These are phyloP conservation scores for Periconia digitata DNA, from an alignment of 2,329 filamentous ascomycete genomes.

Conservation along the genomic window DNA sequence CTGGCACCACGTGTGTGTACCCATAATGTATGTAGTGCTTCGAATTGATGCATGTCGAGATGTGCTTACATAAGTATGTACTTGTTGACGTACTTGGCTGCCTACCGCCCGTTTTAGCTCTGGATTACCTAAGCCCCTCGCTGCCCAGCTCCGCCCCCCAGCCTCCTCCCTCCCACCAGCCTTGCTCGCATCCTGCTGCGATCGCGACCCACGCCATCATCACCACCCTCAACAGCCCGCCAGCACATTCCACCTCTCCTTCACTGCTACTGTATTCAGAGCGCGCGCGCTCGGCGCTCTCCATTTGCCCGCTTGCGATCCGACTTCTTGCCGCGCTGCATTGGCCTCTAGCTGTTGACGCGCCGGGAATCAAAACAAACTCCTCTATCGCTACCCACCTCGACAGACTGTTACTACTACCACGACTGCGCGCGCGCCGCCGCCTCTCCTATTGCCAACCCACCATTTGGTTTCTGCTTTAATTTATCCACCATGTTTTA, in stretches of 20 bases:
- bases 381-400: slow-evolving; percentile 6
- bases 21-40: too few species aligned
- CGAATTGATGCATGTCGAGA: too few species aligned
- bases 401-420: too few species aligned
- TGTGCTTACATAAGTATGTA: neutral
- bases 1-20: too few species aligned
- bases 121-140: neutral
- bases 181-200: slow-evolving; percentile 1
- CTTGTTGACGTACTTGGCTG: too few species aligned
- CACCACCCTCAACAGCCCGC: slow-evolving; percentile 3
- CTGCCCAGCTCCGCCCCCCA: slow-evolving; percentile 5
- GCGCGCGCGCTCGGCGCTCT: slow-evolving; percentile 19
- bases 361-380: slow-evolving; percentile 36
- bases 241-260: slow-evolving; percentile 6
- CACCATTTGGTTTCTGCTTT: neutral
- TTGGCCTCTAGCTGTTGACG: slow-evolving; percentile 22
- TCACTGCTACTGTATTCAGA: slow-evolving; percentile 24
- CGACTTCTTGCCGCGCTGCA: slow-evolving; percentile 1
- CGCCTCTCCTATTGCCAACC: slow-evolving; percentile 7
- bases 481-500: slow-evolving; percentile 76
- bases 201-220: neutral
- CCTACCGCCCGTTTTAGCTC: neutral
- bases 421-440: slow-evolving; percentile 12
- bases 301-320: slow-evolving; percentile 23
- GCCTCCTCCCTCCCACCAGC: slow-evolving; percentile 7